Percentiles rank a stretch among this genome's conserved stretches.
Conservation (phyloP, 495 filamentous ascomycete genomes). For the Bathelium albidoporum region DNA sequence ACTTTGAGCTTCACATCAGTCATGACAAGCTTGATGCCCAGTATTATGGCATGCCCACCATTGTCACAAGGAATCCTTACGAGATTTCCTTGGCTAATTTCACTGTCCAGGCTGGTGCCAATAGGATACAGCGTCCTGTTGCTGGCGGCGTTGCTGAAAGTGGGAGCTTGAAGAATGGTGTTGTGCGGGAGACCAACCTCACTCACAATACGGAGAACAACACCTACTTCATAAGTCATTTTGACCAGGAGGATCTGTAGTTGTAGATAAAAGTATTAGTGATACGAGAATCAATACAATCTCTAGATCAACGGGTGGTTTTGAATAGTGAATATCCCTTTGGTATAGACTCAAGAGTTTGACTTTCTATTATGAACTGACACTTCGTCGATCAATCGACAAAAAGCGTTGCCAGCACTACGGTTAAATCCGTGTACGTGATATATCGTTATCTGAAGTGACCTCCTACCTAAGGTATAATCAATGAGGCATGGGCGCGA, state of each 20-base stretch:
- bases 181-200: conserved; percentile 36
- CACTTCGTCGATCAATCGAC: too few species aligned
- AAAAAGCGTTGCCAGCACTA: too few species aligned
- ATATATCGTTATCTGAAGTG: too few species aligned
- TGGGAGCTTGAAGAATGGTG: conserved; percentile 40
- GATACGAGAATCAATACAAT: too few species aligned
- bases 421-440: too few species aligned
- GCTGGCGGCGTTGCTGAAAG: conserved; percentile 38
- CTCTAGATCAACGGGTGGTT: too few species aligned
- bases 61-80: conserved; percentile 27
- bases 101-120: conserved; percentile 46
- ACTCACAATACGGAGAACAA: conserved; percentile 37
- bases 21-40: conserved; percentile 31
- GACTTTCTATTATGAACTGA: too few species aligned
- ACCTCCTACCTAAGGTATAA: too few species aligned
- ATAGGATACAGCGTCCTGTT: conserved; percentile 38
- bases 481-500: too few species aligned
- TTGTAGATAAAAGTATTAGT: too few species aligned
- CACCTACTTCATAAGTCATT: conserved; percentile 11
- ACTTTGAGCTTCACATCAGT: conserved; percentile 31
- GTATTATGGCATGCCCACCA: conserved; percentile 42
- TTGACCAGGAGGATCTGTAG: conserved; percentile 2
- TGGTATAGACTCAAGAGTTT: too few species aligned
- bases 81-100: conserved; percentile 52
- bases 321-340: too few species aligned